These are phyloP conservation scores for Coemansia sp. DNA, from an alignment of 192 early-diverging fungal species.

Conservation along the genomic window DNA sequence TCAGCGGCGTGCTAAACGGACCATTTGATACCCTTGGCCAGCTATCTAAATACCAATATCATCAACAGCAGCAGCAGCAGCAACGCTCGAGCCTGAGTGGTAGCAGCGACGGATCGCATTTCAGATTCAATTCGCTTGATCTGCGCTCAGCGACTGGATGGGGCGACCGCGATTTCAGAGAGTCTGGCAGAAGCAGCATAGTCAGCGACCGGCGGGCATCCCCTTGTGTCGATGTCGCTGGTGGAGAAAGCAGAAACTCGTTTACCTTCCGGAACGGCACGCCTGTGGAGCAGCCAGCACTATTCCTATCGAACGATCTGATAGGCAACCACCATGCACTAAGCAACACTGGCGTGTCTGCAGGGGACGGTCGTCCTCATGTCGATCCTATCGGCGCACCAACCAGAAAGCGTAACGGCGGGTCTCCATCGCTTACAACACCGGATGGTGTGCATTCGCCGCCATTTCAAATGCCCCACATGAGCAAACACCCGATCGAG, in stretches of 20 bases:
- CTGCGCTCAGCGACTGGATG: conserved; percentile 10
- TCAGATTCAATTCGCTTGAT: conserved; percentile 12
- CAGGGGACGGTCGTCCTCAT: conserved; percentile 17
- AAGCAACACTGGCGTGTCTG: background rate
- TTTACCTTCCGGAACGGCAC: conserved; percentile 30
- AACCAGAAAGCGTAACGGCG: conserved; percentile 16
- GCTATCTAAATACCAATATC: background rate
- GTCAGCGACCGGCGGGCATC: conserved; percentile 23
- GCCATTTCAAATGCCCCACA: background rate
- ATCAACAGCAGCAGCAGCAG: background rate
- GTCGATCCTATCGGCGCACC: conserved; percentile 52
- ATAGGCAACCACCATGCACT: conserved; percentile 21
- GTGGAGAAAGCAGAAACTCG: conserved; percentile 9
- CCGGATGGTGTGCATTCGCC: conserved; percentile 5
- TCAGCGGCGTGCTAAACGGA: conserved; percentile 4
- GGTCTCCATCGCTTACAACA: conserved; percentile 13
- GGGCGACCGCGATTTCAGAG: conserved; percentile 11
- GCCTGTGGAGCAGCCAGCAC: conserved; percentile 33
- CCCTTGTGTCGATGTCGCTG: conserved; percentile 4
- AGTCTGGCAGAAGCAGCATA: conserved; percentile 29
- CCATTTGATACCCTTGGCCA: conserved; percentile 3
- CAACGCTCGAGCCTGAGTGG: background rate
- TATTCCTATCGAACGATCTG: conserved; percentile 32
- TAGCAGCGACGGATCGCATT: conserved; percentile 9
- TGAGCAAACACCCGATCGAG: conserved; percentile 8